Conservation (phyloP, 345 rosid genomes). For the Lumnitzera racemosa region DNA sequence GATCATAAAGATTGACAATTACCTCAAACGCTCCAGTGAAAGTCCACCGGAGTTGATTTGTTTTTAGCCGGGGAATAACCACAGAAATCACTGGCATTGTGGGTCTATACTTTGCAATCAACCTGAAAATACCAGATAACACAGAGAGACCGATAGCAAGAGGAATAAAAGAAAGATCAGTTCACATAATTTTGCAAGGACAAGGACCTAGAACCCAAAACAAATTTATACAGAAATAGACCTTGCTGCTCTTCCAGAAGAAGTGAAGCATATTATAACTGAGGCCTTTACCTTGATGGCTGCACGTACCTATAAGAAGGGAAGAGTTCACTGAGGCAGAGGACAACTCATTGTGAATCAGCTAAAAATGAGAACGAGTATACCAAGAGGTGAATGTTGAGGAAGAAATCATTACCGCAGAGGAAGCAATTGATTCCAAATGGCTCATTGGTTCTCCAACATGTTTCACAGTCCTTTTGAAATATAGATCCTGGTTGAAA, state of each 20-base stretch:
- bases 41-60: constrained; percentile 66
- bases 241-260: constrained; percentile 84
- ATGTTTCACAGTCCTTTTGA: constrained; percentile 80
- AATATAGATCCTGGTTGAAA: constrained; percentile 84
- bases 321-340: constrained; percentile 1
- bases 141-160: background rate
- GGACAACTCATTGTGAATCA: background rate
- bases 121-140: constrained; percentile 22
- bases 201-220: background rate
- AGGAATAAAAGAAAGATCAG: background rate
- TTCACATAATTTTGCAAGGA: background rate
- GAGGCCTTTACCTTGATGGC: constrained; percentile 83
- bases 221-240: constrained; percentile 3
- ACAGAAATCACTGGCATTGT: constrained; percentile 77
- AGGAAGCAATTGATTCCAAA: constrained; percentile 93
- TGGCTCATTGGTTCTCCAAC: constrained; percentile 97
- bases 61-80: constrained; percentile 65
- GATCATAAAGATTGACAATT: background rate
- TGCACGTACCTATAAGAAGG: constrained; percentile 47
- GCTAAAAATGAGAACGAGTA: constrained; percentile 3
- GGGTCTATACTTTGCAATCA: constrained; percentile 78
- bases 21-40: constrained; percentile 73
- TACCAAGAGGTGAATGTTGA: background rate
- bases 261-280: constrained; percentile 70
- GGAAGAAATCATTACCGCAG: constrained; percentile 54